Evolutionary conservation across 768 basidiomycete species (phyloP).

Genomic region (Xanthoconium purpureum): DNA sequence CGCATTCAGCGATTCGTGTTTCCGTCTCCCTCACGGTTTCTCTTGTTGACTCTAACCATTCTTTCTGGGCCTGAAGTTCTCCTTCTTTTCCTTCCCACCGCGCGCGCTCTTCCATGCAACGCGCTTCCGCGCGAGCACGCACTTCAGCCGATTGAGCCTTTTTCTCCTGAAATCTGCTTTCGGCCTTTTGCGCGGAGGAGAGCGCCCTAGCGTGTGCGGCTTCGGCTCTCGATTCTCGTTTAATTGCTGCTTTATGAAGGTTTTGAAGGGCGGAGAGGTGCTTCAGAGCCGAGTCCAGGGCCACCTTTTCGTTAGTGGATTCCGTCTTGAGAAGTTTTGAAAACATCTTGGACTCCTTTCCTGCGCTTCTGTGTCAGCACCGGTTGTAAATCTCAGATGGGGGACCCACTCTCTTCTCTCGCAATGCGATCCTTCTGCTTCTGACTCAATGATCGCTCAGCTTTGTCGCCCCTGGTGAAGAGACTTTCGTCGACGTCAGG

Average conservation of each 20-base stretch:
- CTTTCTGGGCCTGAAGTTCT: constrained; percentile 44
- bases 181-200: constrained; percentile 57
- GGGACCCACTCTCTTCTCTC: constrained; percentile 49
- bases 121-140: constrained; percentile 45
- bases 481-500: constrained; percentile 41
- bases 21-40: constrained; percentile 58
- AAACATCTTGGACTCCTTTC: constrained; percentile 55
- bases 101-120: constrained; percentile 52
- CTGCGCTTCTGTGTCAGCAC: constrained; percentile 31
- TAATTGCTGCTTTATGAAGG: constrained; percentile 65
- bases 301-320: constrained; percentile 62
- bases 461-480: constrained; percentile 41
- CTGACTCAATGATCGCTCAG: constrained; percentile 46
- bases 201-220: constrained; percentile 51
- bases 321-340: constrained; percentile 71
- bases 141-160: constrained; percentile 54
- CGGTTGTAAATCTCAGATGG: no score
- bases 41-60: constrained; percentile 48
- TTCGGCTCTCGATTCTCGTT: constrained; percentile 61
- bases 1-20: constrained; percentile 63
- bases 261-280: constrained; percentile 67
- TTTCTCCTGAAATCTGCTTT: constrained; percentile 58
- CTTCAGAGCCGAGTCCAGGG: constrained; percentile 56
- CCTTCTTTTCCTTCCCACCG: constrained; percentile 53
- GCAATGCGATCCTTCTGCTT: constrained; percentile 51